These are phyloP conservation scores for Sicyos edulis DNA, from an alignment of 306 rosid species.

Conservation along the genomic window DNA sequence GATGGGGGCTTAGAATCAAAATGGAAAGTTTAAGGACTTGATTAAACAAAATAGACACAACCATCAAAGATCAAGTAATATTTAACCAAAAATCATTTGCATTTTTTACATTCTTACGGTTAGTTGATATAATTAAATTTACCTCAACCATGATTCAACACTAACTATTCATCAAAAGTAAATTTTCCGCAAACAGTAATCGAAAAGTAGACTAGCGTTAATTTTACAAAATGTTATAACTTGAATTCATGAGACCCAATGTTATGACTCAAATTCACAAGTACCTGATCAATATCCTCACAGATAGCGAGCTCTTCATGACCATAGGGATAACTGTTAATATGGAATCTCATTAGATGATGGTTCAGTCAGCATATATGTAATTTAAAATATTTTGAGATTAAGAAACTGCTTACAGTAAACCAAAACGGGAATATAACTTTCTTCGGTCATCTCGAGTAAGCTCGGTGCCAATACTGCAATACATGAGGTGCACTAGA, in stretches of 20 bases:
- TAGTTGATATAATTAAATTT: neutral
- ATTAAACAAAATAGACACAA: neutral
- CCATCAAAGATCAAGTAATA: neutral
- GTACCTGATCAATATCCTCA: slow-evolving; percentile 97
- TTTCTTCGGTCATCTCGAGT: slow-evolving; percentile 93
- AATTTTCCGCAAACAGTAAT: neutral
- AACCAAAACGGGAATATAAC: slow-evolving; percentile 84
- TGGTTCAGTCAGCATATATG: slow-evolving; percentile 12
- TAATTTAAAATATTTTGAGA: slow-evolving; percentile 7
- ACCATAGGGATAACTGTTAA: slow-evolving; percentile 79
- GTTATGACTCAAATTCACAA: slow-evolving; percentile 16
- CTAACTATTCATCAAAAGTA: neutral
- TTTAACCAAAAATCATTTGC: too few species aligned
- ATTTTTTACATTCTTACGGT: too few species aligned
- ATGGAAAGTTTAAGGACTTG: neutral
- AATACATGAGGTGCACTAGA: slow-evolving; percentile 23
- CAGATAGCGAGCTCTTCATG: slow-evolving; percentile 93
- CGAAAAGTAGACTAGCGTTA: neutral
- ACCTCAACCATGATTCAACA: neutral
- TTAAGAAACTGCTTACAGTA: slow-evolving; percentile 59
- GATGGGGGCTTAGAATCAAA: neutral
- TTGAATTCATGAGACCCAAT: slow-evolving; percentile 15
- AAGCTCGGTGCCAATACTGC: slow-evolving; percentile 96
- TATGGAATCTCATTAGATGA: slow-evolving; percentile 21
- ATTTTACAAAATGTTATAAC: neutral